Evolutionary conservation across 169 alveolate species (phyloP), one percentile per base, ranked within the genome.

Genomic region (Eimeria brunetti): DNA sequence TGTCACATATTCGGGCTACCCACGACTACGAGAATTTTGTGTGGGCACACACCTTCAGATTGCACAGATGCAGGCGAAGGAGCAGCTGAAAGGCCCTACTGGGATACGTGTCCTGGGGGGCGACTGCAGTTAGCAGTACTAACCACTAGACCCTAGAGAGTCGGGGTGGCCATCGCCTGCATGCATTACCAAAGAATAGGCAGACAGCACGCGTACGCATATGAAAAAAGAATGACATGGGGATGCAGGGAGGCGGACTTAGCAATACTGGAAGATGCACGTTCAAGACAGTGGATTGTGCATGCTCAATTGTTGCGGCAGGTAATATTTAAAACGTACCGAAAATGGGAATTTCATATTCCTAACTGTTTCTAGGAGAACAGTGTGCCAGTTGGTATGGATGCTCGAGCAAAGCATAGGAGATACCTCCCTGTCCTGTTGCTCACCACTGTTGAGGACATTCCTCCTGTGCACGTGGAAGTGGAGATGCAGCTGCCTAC

Each of bases 61-160:
- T 33, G 4, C 33, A 14, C 8, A 30, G 3, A 22, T 71, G n/a
- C 51, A 33, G 9, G 53, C 51, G 33, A 38, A 36, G n/a, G 1
- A 30, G 14, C 51, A 71, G 73, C 41, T 14, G 22, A 4, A 33
- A 97, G 97, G 97, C 95, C 96, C 97, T 97, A 97, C 98, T 95
- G 97, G 98, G 98, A 94, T 94, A 94, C 86, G 98, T 96, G 95
- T 97, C 97, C 97, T 95, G 97, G 98, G 95, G 94, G 97, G 97
- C 97, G 95, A 97, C 95, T 96, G 95, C 97, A 97, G 98, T 95
- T 97, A 94, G 97, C 97, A 96, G 98, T 96, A 97, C 98, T 96
- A 95, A 96, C 97, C 98, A 80, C 97, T 97, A 95, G 97, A 95
- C 98, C 96, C 94, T 97, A 96, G 97, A 96, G 96, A 97, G 97